phyloP scores from a whole-genome alignment of 2,329 filamentous ascomycete genomes.

The Colletotrichum gloeosporioides region DNA sequence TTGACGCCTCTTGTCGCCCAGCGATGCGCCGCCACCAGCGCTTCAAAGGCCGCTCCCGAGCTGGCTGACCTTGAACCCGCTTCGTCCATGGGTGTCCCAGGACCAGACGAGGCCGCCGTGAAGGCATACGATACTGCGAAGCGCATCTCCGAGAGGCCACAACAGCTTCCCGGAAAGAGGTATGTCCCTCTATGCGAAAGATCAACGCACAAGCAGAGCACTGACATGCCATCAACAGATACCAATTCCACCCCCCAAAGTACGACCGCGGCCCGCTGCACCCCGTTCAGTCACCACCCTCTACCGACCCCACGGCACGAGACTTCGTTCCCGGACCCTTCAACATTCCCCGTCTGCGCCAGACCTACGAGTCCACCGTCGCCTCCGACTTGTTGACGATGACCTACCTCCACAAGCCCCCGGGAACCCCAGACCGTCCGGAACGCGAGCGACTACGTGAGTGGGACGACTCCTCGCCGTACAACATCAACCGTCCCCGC shows the following conservation, averaged over 20 bases:
- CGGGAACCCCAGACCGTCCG: conserved; percentile 66
- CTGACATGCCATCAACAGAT: conserved; percentile 52
- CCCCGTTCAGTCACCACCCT: conserved; percentile 86
- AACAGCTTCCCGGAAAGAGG: conserved; percentile 53
- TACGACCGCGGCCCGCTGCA: conserved; percentile 94
- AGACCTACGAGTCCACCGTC: conserved; percentile 88
- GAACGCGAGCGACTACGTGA: conserved; percentile 72
- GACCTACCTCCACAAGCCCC: conserved; percentile 84
- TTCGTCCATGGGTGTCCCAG: conserved; percentile 52
- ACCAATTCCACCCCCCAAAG: conserved; percentile 92
- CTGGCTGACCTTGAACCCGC: conserved; percentile 56
- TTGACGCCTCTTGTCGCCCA: conserved; percentile 26
- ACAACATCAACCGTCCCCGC: conserved; percentile 88
- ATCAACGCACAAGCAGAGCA: conserved; percentile 25
- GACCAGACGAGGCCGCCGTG: conserved; percentile 41
- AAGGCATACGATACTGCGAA: conserved; percentile 47
- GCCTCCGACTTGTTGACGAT: conserved; percentile 88
- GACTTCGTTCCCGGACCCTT: conserved; percentile 92
- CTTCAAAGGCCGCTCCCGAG: conserved; percentile 36
- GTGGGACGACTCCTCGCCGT: conserved; percentile 92
- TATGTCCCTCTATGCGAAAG: conserved; percentile 30
- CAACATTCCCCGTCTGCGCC: conserved; percentile 82
- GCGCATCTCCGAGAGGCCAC: conserved; percentile 37
- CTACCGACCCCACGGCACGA: conserved; percentile 86
- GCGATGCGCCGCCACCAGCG: conserved; percentile 54